These are phyloP conservation scores for Akanthomyces lecanii DNA, from an alignment of 2,329 filamentous ascomycete genomes.

Conservation along the genomic window DNA sequence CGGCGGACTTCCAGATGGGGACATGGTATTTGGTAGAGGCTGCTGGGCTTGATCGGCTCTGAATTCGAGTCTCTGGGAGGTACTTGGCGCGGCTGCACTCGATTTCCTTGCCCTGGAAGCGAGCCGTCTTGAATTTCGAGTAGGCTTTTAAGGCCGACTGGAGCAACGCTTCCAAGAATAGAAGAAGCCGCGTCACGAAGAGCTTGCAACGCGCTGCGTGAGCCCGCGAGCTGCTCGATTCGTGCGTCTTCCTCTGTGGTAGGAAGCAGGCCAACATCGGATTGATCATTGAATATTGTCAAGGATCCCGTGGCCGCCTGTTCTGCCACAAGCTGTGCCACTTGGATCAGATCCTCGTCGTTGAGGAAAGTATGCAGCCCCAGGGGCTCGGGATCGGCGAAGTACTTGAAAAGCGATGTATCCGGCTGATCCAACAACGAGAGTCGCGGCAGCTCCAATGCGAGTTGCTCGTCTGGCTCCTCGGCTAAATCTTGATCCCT, in stretches of 20 bases:
- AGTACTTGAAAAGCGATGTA: constrained; percentile 50
- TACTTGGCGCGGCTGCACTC: constrained; percentile 47
- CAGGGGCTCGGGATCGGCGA: constrained; percentile 55
- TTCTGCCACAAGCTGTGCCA: constrained; percentile 68
- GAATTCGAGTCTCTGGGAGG: constrained; percentile 38
- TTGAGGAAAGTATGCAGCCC: constrained; percentile 41
- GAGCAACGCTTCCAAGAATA: constrained; percentile 37
- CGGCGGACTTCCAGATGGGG: constrained; percentile 71
- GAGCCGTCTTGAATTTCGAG: constrained; percentile 56
- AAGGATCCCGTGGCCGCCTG: constrained; percentile 57
- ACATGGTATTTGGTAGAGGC: constrained; percentile 58
- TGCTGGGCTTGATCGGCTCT: constrained; percentile 47
- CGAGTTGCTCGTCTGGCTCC: constrained; percentile 43
- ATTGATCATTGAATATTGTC: constrained; percentile 28
- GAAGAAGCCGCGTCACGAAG: constrained; percentile 43
- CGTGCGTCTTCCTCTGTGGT: constrained; percentile 28
- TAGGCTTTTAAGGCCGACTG: constrained; percentile 43
- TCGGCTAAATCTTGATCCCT: constrained; percentile 46
- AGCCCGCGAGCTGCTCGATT: constrained; percentile 40
- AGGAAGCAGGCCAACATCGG: constrained; percentile 17
- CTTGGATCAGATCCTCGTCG: constrained; percentile 60
- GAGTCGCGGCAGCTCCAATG: constrained; percentile 46
- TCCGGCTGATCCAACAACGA: constrained; percentile 47
- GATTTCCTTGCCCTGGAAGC: constrained; percentile 46
- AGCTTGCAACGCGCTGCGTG: constrained; percentile 46